phyloP scores from a whole-genome alignment of 1,139 yeast genomes.

The Pichia sp. region DNA sequence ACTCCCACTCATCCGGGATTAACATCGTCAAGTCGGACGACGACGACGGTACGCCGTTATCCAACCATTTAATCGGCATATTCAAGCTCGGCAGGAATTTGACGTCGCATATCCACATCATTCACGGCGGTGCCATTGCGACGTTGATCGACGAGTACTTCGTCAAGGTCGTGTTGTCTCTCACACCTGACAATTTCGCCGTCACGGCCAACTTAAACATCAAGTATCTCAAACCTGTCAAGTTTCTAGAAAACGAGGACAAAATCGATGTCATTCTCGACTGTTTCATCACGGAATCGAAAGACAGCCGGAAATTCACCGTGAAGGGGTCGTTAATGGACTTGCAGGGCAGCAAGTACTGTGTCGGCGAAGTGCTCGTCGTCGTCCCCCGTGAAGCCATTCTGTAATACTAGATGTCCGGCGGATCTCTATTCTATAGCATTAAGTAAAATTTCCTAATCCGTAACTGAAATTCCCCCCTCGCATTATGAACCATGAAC shows the following conservation, averaged over 20 bases:
- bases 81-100: slow-evolving; percentile 46
- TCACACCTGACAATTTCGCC: slow-evolving; percentile 37
- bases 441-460: no score
- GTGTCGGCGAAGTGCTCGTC: slow-evolving; percentile 26
- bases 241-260: slow-evolving; percentile 15
- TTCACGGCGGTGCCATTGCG: slow-evolving; percentile 59
- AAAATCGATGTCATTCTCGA: slow-evolving; percentile 22
- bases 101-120: slow-evolving; percentile 49
- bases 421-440: no score
- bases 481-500: no score
- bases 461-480: no score
- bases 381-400: slow-evolving; percentile 22
- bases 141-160: slow-evolving; percentile 54
- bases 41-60: slow-evolving; percentile 15
- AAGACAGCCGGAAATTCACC: slow-evolving; percentile 20
- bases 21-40: background rate
- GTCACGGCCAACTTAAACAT: slow-evolving; percentile 32
- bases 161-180: slow-evolving; percentile 51
- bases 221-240: slow-evolving; percentile 26
- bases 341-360: slow-evolving; percentile 19
- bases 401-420: no score
- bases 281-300: slow-evolving; percentile 22
- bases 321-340: slow-evolving; percentile 24
- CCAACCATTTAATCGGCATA: slow-evolving; percentile 40
- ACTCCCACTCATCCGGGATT: background rate